These are phyloP conservation scores for Umbilicus rupestris DNA, from an alignment of 164 flowering plant genomes.

Conservation along the genomic window DNA sequence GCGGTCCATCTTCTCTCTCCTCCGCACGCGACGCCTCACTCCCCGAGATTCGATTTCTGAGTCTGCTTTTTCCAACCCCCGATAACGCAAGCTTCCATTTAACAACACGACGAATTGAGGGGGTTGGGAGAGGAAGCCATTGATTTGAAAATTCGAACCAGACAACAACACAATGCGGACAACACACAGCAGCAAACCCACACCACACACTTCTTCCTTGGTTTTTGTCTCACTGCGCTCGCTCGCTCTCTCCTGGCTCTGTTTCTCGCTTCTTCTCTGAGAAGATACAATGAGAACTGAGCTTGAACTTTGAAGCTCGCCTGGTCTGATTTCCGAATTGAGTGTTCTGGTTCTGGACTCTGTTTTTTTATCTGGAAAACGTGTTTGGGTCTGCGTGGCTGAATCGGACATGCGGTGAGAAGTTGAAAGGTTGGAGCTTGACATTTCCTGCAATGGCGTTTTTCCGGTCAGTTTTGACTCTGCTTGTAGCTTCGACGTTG, in stretches of 20 bases:
- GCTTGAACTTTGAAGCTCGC: not conserved
- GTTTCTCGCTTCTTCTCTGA: not conserved
- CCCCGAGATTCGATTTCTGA: constrained; percentile 6
- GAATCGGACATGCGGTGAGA: constrained; percentile 1
- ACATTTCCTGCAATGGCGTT: not conserved
- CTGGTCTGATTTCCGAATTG: not conserved
- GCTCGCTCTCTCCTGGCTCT: not conserved
- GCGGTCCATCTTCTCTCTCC: not conserved
- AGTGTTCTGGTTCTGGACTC: not conserved
- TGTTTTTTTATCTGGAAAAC: not conserved
- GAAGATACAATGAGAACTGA: not conserved
- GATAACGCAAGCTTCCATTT: constrained; percentile 6
- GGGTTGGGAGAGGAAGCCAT: not conserved
- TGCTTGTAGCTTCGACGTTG: not conserved
- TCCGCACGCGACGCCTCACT: constrained; percentile 8
- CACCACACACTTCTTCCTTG: not conserved
- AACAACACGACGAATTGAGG: constrained; percentile 1
- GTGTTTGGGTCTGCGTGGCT: not conserved
- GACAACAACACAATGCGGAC: not conserved
- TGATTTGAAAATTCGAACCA: constrained; percentile 3
- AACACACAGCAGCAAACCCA: not conserved
- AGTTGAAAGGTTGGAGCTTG: not conserved
- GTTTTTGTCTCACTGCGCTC: too few relatives aligned
- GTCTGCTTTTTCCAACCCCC: not conserved
- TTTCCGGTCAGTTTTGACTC: not conserved